Base-by-base conservation (phyloP, 331 rosid genomes). In the Spiraea crenata region DNA sequence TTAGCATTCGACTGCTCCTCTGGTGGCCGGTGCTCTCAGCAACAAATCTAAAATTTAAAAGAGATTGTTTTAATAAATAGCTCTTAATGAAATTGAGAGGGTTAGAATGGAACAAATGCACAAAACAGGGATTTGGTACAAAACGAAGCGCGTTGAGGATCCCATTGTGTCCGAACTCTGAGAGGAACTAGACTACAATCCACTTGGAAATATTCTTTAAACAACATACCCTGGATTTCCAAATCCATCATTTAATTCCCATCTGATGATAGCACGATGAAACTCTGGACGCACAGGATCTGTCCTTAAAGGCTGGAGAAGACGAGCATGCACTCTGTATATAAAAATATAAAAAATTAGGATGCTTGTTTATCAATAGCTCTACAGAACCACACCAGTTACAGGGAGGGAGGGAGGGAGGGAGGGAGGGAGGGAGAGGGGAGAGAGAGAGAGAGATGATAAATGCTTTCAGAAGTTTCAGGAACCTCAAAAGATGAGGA, bases 21-120 rank as follows among this genome's bases (percentile, higher is more conserved):
- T 89, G 98, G 70, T 82, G 89, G 68, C 97, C 98, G 72, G 97
- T 93, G 73, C 96, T 85, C 85, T 85, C 91, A 63, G 97, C 97
- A 64, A 86, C 85, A 81, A 93, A 93, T 61, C 98, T 93, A 87
- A 76, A 75, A 83, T 59, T 41, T 77, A 78, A 65, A 73, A 74
- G 42, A 34, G 12, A 61, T 57, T 31, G 7, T 6, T 9, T n/a
- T 44, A 50, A 65, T 51, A 73, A 67, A 49, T 57, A 17, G 3
- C n/a, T 45, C 17, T 39, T 51, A 14, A 44, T 45, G 69, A 47
- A 67, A 56, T 17, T 40, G 17, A 16, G 19, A 75, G 63, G 55
- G 40, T 54, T 44, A 40, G 42, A 38, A 69, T 40, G 45, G 50
- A 62, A 16, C 46, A 66, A 35, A 10, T 5, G 48, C 57, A 31